These are phyloP conservation scores for Fusarium poae DNA, from an alignment of 2,329 filamentous ascomycete species.

Conservation along the genomic window DNA sequence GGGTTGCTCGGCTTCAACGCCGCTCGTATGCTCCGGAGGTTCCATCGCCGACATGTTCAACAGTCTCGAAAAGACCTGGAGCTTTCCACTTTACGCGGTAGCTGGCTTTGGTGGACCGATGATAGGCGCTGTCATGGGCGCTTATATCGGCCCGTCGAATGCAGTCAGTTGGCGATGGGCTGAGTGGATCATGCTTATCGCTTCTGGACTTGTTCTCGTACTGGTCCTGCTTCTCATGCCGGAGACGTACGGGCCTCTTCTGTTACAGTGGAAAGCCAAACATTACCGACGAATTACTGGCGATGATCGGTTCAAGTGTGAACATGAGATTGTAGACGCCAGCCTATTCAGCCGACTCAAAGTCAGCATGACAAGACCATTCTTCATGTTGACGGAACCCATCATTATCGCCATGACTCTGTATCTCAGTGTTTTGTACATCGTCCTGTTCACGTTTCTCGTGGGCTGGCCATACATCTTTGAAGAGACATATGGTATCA, in stretches of 20 bases:
- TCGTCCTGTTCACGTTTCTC: constrained; percentile 66
- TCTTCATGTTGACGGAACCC: constrained; percentile 55
- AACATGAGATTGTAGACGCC: constrained; percentile 68
- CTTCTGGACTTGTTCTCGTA: constrained; percentile 68
- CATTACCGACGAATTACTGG: constrained; percentile 71
- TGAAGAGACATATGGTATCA: constrained; percentile 57
- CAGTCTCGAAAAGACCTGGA: constrained; percentile 53
- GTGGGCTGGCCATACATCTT: constrained; percentile 66
- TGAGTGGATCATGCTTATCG: constrained; percentile 75
- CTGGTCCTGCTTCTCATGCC: constrained; percentile 71
- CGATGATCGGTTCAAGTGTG: constrained; percentile 71
- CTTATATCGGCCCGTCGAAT: constrained; percentile 73
- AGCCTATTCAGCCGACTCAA: constrained; percentile 67
- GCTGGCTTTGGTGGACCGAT: constrained; percentile 58
- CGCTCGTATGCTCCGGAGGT: constrained; percentile 59
- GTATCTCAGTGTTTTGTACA: constrained; percentile 66
- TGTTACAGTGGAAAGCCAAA: constrained; percentile 71
- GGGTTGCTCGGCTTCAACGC: constrained; percentile 61
- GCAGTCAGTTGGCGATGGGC: constrained; percentile 70
- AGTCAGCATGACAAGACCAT: constrained; percentile 59
- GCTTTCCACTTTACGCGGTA: constrained; percentile 62
- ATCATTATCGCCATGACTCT: constrained; percentile 60
- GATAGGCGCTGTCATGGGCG: constrained; percentile 62
- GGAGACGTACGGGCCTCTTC: constrained; percentile 71
- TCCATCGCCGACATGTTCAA: constrained; percentile 58